A percentile compares a stretch with the other conserved stretches of the same genome.
Conservation (phyloP, 768 basidiomycete species). For the Amanita polypyramis region DNA sequence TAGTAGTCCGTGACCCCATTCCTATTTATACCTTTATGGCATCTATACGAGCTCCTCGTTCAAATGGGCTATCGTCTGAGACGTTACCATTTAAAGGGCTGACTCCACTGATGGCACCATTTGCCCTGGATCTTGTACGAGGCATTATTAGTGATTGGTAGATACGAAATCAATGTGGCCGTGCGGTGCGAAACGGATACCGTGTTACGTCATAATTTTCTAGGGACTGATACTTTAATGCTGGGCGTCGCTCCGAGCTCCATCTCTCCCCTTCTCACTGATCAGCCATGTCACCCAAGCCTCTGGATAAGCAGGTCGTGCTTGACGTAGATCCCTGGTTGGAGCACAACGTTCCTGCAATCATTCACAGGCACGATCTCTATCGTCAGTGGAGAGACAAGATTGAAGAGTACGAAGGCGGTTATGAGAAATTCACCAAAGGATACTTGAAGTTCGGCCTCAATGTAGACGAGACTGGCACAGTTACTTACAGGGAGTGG, state of each 20-base stretch:
- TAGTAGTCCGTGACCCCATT: neutral
- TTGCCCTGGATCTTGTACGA: neutral
- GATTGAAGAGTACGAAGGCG: slow-evolving; percentile 75
- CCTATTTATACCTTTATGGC: neutral
- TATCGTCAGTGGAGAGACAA: slow-evolving; percentile 70
- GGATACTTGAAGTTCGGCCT: slow-evolving; percentile 78
- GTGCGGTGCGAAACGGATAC: no score
- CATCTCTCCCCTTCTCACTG: slow-evolving; percentile 3
- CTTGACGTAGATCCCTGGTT: slow-evolving; percentile 64
- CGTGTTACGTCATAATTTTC: slow-evolving; percentile 2
- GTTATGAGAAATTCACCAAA: slow-evolving; percentile 68
- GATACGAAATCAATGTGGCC: neutral
- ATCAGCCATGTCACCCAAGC: slow-evolving; percentile 27
- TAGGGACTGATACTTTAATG: neutral
- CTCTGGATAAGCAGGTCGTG: slow-evolving; percentile 48
- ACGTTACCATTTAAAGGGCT: neutral
- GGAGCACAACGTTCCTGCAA: slow-evolving; percentile 59
- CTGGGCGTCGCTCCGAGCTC: neutral
- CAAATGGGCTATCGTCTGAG: neutral
- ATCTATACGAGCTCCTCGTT: neutral
- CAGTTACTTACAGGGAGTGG: slow-evolving; percentile 89
- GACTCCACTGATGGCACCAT: neutral
- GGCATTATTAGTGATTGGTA: neutral
- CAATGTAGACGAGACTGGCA: slow-evolving; percentile 52
- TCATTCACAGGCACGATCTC: slow-evolving; percentile 54